Evolutionary conservation across 805 yeast species (phyloP).

Genomic region (Metschnikowia drakensbergensis): DNA sequence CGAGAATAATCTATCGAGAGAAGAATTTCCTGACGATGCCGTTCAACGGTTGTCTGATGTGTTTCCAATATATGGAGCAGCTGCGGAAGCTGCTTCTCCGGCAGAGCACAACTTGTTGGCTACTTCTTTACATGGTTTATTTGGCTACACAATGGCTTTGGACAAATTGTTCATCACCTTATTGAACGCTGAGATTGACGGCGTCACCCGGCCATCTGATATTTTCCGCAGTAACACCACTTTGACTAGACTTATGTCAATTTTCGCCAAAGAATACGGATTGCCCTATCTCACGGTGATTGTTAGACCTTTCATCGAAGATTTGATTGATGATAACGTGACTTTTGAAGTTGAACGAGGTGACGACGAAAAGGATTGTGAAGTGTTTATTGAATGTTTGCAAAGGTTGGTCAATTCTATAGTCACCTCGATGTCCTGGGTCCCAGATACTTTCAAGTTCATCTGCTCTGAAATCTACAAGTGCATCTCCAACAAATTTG

Average conservation of each 20-base stretch:
- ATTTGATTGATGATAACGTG: constrained; percentile 45
- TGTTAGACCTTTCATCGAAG: constrained; percentile 54
- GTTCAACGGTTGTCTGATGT: constrained; percentile 29
- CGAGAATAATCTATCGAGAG: constrained; percentile 19
- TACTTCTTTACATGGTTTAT: constrained; percentile 55
- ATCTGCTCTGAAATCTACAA: constrained; percentile 64
- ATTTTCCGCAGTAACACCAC: constrained; percentile 78
- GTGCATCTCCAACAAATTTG: constrained; percentile 57
- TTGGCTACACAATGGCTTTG: constrained; percentile 34
- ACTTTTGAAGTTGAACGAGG: constrained; percentile 63
- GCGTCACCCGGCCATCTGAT: constrained; percentile 61
- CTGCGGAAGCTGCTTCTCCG: constrained; percentile 61
- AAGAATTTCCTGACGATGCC: constrained; percentile 26
- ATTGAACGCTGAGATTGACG: constrained; percentile 58
- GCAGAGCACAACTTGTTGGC: constrained; percentile 70
- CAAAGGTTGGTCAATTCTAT: constrained; percentile 56
- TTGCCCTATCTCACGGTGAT: constrained; percentile 50
- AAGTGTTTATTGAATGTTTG: constrained; percentile 54
- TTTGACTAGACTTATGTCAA: constrained; percentile 70
- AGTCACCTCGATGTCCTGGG: constrained; percentile 45
- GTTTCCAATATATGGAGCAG: constrained; percentile 45
- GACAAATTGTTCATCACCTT: constrained; percentile 51
- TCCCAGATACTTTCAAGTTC: constrained; percentile 70
- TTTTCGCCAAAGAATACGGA: constrained; percentile 69
- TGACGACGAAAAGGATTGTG: constrained; percentile 32